phyloP scores from a whole-genome alignment of 1,284 basidiomycete genomes.

The Trichosporon sp. region DNA sequence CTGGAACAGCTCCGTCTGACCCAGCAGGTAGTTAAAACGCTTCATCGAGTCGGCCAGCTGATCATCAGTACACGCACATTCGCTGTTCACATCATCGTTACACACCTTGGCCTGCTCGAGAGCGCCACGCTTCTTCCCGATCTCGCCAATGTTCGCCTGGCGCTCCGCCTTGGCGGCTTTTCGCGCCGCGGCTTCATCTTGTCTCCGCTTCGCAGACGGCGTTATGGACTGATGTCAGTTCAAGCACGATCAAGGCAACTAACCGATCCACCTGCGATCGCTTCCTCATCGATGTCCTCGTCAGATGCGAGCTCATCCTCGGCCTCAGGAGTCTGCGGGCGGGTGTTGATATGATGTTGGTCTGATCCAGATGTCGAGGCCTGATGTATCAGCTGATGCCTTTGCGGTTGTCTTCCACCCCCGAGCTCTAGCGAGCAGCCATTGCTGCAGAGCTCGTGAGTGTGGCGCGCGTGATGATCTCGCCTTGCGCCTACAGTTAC shows the following conservation, averaged over 20 bases:
- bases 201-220: conserved; percentile 31
- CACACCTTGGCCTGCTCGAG: conserved; percentile 46
- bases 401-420: background rate
- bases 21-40: conserved; percentile 87
- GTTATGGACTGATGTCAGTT: conserved; percentile 19
- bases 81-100: background rate
- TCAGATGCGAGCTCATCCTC: conserved; percentile 35
- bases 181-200: conserved; percentile 27
- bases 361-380: conserved; percentile 40
- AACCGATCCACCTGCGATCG: conserved; percentile 12
- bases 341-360: conserved; percentile 38
- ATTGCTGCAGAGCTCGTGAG: too few relatives aligned
- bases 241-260: background rate
- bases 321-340: conserved; percentile 30
- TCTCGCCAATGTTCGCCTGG: conserved; percentile 40
- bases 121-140: conserved; percentile 38
- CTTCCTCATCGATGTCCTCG: conserved; percentile 25
- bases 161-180: conserved; percentile 40
- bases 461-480: background rate
- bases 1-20: conserved; percentile 91
- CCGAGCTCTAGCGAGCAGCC: background rate
- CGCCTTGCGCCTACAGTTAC: conserved; percentile 10
- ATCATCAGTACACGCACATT: background rate
- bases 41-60: conserved; percentile 90
- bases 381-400: conserved; percentile 17